phyloP scores from a whole-genome alignment of 805 yeast genomes.

The Yarrowia alimentaria region DNA sequence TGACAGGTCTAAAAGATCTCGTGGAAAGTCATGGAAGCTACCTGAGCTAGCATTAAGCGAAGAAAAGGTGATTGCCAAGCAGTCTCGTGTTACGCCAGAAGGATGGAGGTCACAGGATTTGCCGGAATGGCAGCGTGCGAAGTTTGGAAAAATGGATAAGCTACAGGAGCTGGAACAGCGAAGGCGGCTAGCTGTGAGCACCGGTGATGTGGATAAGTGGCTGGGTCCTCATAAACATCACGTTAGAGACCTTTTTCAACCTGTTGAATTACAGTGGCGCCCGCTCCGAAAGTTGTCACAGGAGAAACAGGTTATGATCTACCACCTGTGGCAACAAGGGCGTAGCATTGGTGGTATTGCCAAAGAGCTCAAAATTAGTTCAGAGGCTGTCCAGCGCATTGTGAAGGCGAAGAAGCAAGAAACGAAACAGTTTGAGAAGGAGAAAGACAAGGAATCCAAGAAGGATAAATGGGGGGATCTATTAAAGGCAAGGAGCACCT shows the following conservation, averaged over 20 bases:
- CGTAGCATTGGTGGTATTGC: constrained; percentile 4
- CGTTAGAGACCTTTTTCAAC: constrained; percentile 6
- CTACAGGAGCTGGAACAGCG: constrained; percentile 19
- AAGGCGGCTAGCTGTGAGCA: constrained; percentile 7
- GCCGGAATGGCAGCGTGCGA: constrained; percentile 26
- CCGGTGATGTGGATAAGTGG: constrained; percentile 24
- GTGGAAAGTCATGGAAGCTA: constrained; percentile 22
- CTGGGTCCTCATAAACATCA: constrained; percentile 21
- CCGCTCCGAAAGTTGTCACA: constrained; percentile 13
- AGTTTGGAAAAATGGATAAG: constrained; percentile 17
- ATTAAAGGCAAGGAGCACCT: not conserved
- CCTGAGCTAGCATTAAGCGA: constrained; percentile 13
- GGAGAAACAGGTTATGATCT: constrained; percentile 17
- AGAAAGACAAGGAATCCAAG: not conserved
- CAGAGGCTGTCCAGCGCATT: constrained; percentile 19
- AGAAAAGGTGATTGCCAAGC: constrained; percentile 5
- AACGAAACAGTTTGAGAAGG: constrained; percentile 12
- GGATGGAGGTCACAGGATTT: constrained; percentile 22
- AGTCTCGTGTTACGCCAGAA: constrained; percentile 11
- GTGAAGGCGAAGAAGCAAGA: constrained; percentile 21
- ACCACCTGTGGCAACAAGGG: constrained; percentile 6
- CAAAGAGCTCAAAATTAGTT: constrained; percentile 3
- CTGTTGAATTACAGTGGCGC: constrained; percentile 6
- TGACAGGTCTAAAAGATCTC: constrained; percentile 23
- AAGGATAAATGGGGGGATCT: constrained; percentile 17